These are phyloP conservation scores for Cupressus sempervirens DNA, from an alignment of 75 land plant genomes.

Conservation along the genomic window DNA sequence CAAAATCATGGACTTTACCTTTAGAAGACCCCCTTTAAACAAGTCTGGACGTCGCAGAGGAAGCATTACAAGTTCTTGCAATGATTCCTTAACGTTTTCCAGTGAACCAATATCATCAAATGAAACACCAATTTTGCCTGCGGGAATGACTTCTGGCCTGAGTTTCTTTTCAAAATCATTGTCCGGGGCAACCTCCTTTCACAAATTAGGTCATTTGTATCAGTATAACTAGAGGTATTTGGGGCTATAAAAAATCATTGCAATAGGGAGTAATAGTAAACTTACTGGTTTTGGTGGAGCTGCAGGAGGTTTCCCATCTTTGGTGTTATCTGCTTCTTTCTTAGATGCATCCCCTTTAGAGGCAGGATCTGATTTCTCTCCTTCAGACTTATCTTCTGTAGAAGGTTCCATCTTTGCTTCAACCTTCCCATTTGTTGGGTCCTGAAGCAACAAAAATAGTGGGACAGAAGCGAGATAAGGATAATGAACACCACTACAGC, in stretches of 20 bases:
- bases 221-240: conserved; percentile 5
- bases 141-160: conserved; percentile 86
- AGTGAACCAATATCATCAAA: conserved; percentile 84
- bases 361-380: conserved; percentile 26
- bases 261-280: neutral
- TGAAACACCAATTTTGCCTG: conserved; percentile 69
- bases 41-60: conserved; percentile 84
- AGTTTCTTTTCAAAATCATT: conserved; percentile 97
- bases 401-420: conserved; percentile 34
- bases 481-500: neutral
- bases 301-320: conserved; percentile 26
- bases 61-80: conserved; percentile 87
- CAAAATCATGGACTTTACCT: conserved; percentile 19
- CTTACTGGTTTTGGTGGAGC: conserved; percentile 25
- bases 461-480: neutral
- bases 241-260: neutral
- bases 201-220: neutral
- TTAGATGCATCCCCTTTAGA: conserved; percentile 18
- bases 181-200: conserved; percentile 70
- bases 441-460: conserved; percentile 26
- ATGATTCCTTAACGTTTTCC: conserved; percentile 77
- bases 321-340: conserved; percentile 13
- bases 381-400: conserved; percentile 34
- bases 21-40: conserved; percentile 77
- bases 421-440: conserved; percentile 22